Evolutionary conservation across 306 rosid genomes (phyloP), one percentile per base, ranked within the genome.

Genomic region (Bauhinia variegata): DNA sequence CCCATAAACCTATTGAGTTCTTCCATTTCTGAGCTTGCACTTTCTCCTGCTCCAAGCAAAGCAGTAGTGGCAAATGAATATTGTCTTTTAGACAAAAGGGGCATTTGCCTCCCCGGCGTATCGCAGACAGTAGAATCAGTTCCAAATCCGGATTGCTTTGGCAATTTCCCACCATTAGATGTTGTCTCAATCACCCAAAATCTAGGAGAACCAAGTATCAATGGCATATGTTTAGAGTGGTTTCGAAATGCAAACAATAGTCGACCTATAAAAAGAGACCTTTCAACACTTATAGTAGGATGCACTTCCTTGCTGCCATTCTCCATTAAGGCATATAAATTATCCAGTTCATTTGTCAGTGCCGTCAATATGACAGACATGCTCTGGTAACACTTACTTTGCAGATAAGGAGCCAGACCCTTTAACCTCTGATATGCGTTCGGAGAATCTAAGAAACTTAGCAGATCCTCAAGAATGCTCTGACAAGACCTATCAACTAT

Each of bases 181-280:
- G 77, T 57, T 52, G 62, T 73, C 70, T 80, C 92, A 71, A 72
- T 82, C 32, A 77, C 78, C 99, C 99, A 93, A 64, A 77, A 93
- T 77, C 91, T 83, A 43, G 97, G 95, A 30, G 99, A 83, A 71
- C 91, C 97, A 71, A 93, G 92, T 75, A 93, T 68, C 71, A 90
- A 78, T 30, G 95, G 91, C 60, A 93, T 85, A 75, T 93, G 96
- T 68, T 74, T 88, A 54, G 93, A 89, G 85, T 93, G 96, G 77
- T 75, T 81, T 68, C 80, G 96, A 72, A 93, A 86, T 54, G 99
- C 95, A 85, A 88, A 93, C 87, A 93, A 70, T 54, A 90, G 80
- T 55, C 97, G 85, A 63, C 99, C 99, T 65, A 86, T 83, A 85
- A 93, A 93, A 77, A 93, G 95, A 50, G 97, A 84, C 67, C 87